These are phyloP conservation scores for Plasmodium relictum DNA, from an alignment of 169 alveolate species.

Conservation along the genomic window DNA sequence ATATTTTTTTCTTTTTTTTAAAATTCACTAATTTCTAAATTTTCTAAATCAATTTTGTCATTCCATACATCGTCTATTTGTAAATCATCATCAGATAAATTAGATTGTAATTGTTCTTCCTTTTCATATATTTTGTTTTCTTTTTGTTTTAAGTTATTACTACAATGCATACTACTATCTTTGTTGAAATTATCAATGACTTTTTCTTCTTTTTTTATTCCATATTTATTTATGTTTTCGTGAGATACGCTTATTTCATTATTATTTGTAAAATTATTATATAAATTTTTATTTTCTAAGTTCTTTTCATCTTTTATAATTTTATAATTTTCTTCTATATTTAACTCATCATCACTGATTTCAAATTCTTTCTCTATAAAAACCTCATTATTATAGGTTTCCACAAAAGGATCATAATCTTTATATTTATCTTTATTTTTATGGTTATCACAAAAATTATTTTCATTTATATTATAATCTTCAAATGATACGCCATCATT, in stretches of 20 bases:
- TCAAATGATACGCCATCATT: slow-evolving; percentile 1
- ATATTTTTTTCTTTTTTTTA: slow-evolving; percentile 16
- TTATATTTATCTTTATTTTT: not conserved
- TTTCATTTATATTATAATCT: not conserved
- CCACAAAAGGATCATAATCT: not conserved
- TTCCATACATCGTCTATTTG: slow-evolving; percentile 67
- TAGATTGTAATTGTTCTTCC: slow-evolving; percentile 21
- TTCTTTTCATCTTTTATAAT: not conserved
- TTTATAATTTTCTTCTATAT: not conserved
- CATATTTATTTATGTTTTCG: slow-evolving; percentile 18
- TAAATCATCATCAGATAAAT: slow-evolving; percentile 55
- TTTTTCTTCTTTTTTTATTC: not conserved
- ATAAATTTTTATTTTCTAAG: not conserved
- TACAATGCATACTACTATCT: not conserved
- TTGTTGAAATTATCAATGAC: not conserved
- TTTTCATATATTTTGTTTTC: not conserved
- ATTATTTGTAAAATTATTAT: not conserved
- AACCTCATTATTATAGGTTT: not conserved
- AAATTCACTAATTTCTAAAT: slow-evolving; percentile 16
- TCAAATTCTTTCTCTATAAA: not conserved
- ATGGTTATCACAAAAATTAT: slow-evolving; percentile 6
- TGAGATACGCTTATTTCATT: not conserved
- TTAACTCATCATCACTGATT: not conserved
- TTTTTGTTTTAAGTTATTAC: not conserved
- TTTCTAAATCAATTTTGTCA: slow-evolving; percentile 65